Evolutionary conservation across 1,284 basidiomycete genomes (phyloP), one percentile per base, ranked within the genome.

Genomic region (Amylostereum chailletii): DNA sequence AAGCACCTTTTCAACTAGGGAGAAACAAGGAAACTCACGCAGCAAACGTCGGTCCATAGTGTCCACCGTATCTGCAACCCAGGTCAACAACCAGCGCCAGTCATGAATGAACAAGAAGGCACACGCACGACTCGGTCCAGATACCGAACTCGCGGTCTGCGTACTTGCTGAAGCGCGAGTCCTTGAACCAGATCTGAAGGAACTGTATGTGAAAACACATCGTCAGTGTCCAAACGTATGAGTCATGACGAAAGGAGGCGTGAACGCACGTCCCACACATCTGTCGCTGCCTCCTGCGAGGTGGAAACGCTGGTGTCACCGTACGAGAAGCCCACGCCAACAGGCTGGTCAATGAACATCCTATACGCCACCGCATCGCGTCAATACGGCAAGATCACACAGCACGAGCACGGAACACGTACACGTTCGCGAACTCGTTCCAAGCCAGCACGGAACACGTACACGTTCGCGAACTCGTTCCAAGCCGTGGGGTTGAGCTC

Each of bases 121-220:
- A 31, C 48, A 58, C 62, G 47, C 56, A 79, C 66, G 77, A 81
- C 60, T 83, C 81, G 0, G 79, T 79, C 75, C 79, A 83, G 47
- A 83, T 71, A 7, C 75, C 80, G 50, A 83, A 72, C 5, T 77
- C 69, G 41, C 71, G 70, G 26, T 61, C 62, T 38, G 71, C 65
- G 48, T 74, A 75, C 45, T 79, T 75, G 32, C 74, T 67, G 59
- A 83, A 84, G 46, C 75, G 71, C 33, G 73, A 60, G 58, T 83
- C 74, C 9, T 71, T 63, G 46, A 86, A 70, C 64, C 83, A 84
- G 19, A 84, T 77, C 62, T 86, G 83, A 48, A 88, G 62, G 60
- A 85, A 81, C 40, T 67, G 60, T 46, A 49, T 19, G 19, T 19
- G 19, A 19, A 19, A 55, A 8, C 3, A 8, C 19, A 30, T 5